phyloP scores from a whole-genome alignment of 495 filamentous ascomycete genomes.

The Cercophora sp. region DNA sequence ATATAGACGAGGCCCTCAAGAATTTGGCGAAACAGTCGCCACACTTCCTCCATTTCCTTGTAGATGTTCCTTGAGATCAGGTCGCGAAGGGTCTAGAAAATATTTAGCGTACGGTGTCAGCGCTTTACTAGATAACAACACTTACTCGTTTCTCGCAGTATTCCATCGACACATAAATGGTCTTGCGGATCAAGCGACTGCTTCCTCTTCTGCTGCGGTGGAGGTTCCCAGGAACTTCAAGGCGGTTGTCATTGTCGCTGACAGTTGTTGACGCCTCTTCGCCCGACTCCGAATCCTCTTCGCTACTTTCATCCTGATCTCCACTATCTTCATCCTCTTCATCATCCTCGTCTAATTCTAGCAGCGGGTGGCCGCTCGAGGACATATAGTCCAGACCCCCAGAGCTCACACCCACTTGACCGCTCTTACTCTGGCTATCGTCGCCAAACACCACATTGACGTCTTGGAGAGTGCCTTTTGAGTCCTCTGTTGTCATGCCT shows the following conservation, averaged over 20 bases:
- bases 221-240: constrained; percentile 13
- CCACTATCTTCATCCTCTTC: constrained; percentile 47
- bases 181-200: constrained; percentile 33
- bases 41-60: constrained; percentile 69
- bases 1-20: constrained; percentile 89
- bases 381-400: constrained; percentile 92
- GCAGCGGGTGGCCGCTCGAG: constrained; percentile 73
- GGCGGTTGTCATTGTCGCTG: constrained; percentile 10
- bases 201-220: constrained; percentile 26
- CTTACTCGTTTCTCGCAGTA: constrained; percentile 88
- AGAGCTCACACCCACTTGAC: no score
- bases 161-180: constrained; percentile 71
- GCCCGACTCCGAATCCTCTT: constrained; percentile 29
- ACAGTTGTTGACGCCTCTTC: constrained; percentile 21
- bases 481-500: constrained; percentile 29
- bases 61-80: constrained; percentile 74
- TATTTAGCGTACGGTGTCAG: no score
- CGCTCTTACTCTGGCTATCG: constrained; percentile 66
- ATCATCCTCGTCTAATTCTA: constrained; percentile 75
- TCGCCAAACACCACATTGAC: constrained; percentile 59
- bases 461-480: constrained; percentile 22
- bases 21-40: constrained; percentile 88
- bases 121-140: no score
- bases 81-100: constrained; percentile 77
- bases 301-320: constrained; percentile 22